Evolutionary conservation across 106 monocot species (phyloP).

Genomic region (Phalaenopsis equestris): DNA sequence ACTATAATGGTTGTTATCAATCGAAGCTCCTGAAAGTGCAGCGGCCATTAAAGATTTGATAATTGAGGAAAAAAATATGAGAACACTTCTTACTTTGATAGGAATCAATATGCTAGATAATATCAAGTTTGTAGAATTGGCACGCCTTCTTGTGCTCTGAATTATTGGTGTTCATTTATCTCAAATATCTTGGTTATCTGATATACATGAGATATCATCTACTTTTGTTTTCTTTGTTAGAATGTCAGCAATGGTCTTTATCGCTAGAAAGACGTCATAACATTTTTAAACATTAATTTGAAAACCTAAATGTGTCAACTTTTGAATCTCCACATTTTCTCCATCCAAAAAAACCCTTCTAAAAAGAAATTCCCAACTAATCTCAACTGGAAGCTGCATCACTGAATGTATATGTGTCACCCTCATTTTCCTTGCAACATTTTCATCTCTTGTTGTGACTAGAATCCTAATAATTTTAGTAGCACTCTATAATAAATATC

Average conservation of each 20-base stretch:
- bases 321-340: background rate
- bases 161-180: too few relatives aligned
- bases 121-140: too few relatives aligned
- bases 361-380: conserved; percentile 27
- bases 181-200: too few relatives aligned
- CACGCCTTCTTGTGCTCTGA: too few relatives aligned
- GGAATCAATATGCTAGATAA: too few relatives aligned
- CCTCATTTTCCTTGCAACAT: conserved; percentile 21
- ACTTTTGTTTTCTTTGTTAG: conserved; percentile 6
- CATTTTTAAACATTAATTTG: conserved; percentile 28
- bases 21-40: too few relatives aligned
- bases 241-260: conserved; percentile 31
- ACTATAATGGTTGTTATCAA: too few relatives aligned
- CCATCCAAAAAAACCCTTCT: conserved; percentile 15
- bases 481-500: conserved; percentile 12
- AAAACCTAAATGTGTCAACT: conserved; percentile 10
- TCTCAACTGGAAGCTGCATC: background rate
- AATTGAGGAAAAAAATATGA: too few relatives aligned
- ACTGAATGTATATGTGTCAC: conserved; percentile 18
- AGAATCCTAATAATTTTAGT: conserved; percentile 14
- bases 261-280: conserved; percentile 34
- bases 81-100: too few relatives aligned
- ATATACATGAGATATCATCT: too few relatives aligned
- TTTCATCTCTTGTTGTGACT: conserved; percentile 28
- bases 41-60: too few relatives aligned